Conservation (phyloP, 352 stramenopile species). For the Phytophthora colocasiae region DNA sequence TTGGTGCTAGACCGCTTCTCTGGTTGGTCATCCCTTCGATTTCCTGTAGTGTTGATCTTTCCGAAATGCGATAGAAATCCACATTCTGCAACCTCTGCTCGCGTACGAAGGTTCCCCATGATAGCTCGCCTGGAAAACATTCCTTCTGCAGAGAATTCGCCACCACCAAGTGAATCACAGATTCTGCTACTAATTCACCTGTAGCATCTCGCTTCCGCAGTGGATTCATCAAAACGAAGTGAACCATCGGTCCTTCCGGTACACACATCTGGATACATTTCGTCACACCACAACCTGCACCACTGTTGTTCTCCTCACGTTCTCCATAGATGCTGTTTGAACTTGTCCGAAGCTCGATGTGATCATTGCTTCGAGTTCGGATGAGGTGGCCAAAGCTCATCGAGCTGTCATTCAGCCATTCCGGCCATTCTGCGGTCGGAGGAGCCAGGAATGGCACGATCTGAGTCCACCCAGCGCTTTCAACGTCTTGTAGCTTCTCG, state of each 20-base stretch:
- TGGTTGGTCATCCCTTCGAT: too few species aligned
- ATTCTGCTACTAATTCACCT: not conserved
- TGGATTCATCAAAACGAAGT: not conserved
- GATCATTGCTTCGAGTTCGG: not conserved
- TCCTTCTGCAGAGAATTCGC: not conserved
- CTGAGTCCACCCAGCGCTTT: not conserved
- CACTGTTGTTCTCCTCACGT: not conserved
- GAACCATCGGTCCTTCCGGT: not conserved
- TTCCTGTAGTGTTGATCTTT: too few species aligned
- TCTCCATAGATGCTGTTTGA: not conserved
- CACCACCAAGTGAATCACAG: not conserved
- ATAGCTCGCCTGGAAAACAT: too few species aligned
- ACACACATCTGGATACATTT: not conserved
- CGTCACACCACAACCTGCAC: not conserved
- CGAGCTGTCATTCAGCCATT: constrained; percentile 2
- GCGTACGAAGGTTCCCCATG: not conserved
- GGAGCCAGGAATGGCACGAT: constrained; percentile 3
- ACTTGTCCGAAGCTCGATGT: not conserved
- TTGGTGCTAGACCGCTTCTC: too few species aligned
- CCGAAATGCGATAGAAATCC: not conserved
- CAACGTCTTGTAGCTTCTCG: not conserved
- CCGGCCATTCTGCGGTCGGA: not conserved
- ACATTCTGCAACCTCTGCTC: not conserved
- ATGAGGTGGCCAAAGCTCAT: not conserved
- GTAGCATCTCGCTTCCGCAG: too few species aligned